Evolutionary conservation across 2,329 filamentous ascomycete species (phyloP).

Genomic region (Alternaria infectoria): DNA sequence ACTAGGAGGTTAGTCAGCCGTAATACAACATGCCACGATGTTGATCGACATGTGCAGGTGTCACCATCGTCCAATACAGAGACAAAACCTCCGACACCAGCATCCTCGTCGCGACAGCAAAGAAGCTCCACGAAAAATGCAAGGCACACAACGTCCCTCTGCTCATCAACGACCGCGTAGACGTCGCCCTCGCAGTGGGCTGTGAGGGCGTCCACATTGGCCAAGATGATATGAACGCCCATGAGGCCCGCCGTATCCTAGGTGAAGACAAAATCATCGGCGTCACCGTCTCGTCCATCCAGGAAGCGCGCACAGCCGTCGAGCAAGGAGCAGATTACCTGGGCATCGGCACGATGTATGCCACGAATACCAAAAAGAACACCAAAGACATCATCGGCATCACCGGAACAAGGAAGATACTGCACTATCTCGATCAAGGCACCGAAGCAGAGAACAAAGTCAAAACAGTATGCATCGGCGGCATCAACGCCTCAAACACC

Average conservation of each 20-base stretch:
- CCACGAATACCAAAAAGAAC: constrained; percentile 82
- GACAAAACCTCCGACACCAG: constrained; percentile 84
- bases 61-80: constrained; percentile 86
- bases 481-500: constrained; percentile 78
- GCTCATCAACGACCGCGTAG: constrained; percentile 90
- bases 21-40: neutral
- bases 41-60: constrained; percentile 53
- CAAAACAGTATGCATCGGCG: constrained; percentile 81
- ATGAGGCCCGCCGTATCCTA: constrained; percentile 72
- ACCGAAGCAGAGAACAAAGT: constrained; percentile 35
- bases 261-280: constrained; percentile 83
- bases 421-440: constrained; percentile 63
- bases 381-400: constrained; percentile 82
- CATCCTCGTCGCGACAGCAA: constrained; percentile 72
- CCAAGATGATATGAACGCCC: constrained; percentile 84
- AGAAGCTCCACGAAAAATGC: constrained; percentile 74
- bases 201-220: constrained; percentile 95
- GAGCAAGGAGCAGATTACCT: constrained; percentile 85
- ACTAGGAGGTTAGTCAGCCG: constrained; percentile 65
- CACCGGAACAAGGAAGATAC: constrained; percentile 70
- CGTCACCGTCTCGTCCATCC: constrained; percentile 77
- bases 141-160: constrained; percentile 73
- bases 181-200: constrained; percentile 82
- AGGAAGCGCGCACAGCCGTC: constrained; percentile 76
- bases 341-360: constrained; percentile 87